Base-by-base conservation (phyloP, 129 eudicot genomes). In the Scalesia atractyloides region DNA sequence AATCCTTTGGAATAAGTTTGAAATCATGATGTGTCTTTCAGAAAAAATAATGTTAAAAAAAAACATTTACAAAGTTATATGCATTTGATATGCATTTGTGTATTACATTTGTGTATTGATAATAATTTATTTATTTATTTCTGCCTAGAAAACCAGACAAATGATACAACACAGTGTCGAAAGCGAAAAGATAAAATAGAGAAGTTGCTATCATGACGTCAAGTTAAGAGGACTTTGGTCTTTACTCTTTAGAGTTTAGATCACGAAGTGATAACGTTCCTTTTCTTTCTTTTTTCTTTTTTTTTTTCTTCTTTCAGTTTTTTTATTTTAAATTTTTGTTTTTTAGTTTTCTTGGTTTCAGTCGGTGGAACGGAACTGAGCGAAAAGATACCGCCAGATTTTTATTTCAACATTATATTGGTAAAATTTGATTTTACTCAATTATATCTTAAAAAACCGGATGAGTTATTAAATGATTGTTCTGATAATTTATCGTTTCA, bases 181-280 rank as follows among this genome's bases (percentile, higher is more conserved):
- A 57, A 67, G 57, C 66, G 62, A 76, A 68, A 68, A 46, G 80
- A 44, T 19, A 19, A 26, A 59, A 62, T 16, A 5, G 68, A 72
- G 50, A 67, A 26, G 63, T 66, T 26, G 49, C 67, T 67, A 47
- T 57, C 63, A 59, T 67, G 75, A 68, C 51, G 53, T 59, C 80
- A 75, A 43, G 6, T 54, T 56, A 54, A 41, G 44, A 19, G 33
- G 34, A 73, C 47, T 33, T 47, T 22, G 41, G 53, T 46, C 69
- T 15, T 66, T 39, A 39, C 34, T 30, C 34, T 30, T 30, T 3
- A 37, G 43, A 37, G 43, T 37, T 37, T 66, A 26, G 50, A 70
- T 41, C 74, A 48, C 63, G 20, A 58, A 60, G 81, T 59, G 79
- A 18, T 69, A 76, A 69, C 75, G 81, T 59, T 68, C 9, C 64